A percentile compares a stretch with the other conserved stretches of the same genome.
Conservation (phyloP, 345 rosid genomes). For the Citrus maxima region DNA sequence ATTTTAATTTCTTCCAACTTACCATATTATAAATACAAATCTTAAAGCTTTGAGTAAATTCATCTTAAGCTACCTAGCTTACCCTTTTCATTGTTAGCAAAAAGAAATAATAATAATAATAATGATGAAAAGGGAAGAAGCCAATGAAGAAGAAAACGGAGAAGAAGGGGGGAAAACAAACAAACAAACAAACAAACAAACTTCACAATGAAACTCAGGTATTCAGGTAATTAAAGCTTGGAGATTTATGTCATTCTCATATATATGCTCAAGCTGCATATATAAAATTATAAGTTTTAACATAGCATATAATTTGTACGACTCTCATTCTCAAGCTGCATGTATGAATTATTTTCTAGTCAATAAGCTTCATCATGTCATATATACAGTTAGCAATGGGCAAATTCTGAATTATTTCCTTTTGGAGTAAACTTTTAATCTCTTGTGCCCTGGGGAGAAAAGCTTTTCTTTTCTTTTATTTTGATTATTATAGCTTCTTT, state of each 20-base stretch:
- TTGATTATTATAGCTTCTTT: neutral
- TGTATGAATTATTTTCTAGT: neutral
- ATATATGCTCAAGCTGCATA: neutral
- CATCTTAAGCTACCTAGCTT: neutral
- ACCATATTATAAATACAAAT: neutral
- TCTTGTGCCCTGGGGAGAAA: too few species aligned
- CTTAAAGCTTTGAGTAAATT: neutral
- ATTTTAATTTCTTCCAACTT: neutral
- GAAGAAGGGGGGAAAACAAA: neutral
- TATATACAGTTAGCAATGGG: neutral
- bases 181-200: neutral
- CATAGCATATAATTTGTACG: neutral
- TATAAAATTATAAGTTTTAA: too few species aligned
- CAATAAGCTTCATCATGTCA: neutral
- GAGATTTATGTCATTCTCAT: neutral
- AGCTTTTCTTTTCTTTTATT: too few species aligned
- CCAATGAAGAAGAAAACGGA: neutral
- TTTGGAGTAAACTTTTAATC: too few species aligned
- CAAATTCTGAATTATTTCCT: neutral
- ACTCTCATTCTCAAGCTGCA: neutral
- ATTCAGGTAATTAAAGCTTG: neutral
- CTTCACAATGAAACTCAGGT: neutral
- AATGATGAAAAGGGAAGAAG: neutral
- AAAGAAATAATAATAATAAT: too few species aligned
- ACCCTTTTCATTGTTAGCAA: too few species aligned